phyloP scores from a whole-genome alignment of 495 filamentous ascomycete genomes.

The Talaromyces nanjingensis region DNA sequence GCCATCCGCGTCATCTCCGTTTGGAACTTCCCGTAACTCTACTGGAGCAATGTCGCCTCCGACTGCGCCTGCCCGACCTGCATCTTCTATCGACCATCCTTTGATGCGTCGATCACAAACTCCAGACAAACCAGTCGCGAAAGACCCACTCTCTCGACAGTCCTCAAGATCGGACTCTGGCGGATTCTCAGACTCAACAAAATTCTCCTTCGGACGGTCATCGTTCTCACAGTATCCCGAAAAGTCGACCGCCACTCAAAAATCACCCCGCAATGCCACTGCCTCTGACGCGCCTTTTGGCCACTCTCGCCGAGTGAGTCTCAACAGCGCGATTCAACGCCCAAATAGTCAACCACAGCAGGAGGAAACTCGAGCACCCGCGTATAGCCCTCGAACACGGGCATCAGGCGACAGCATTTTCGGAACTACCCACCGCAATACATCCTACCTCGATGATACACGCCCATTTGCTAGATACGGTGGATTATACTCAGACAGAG shows the following conservation, averaged over 20 bases:
- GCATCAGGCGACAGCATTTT: conserved; percentile 23
- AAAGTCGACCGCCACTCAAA: conserved; percentile 28
- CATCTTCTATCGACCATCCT: conserved; percentile 49
- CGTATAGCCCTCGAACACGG: conserved; percentile 35
- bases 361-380: conserved; percentile 27
- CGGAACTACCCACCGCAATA: conserved; percentile 15
- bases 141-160: conserved; percentile 24
- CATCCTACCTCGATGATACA: conserved; percentile 26
- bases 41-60: conserved; percentile 41
- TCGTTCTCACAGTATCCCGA: conserved; percentile 31
- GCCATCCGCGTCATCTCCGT: conserved; percentile 33
- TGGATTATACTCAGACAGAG: conserved; percentile 36
- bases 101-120: conserved; percentile 65
- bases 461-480: conserved; percentile 23
- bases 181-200: conserved; percentile 28
- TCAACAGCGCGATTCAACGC: conserved; percentile 32
- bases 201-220: conserved; percentile 26
- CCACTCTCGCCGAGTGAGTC: conserved; percentile 34
- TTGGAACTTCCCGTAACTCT: conserved; percentile 22
- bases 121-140: conserved; percentile 52
- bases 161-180: conserved; percentile 39
- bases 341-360: conserved; percentile 40
- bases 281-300: conserved; percentile 27
- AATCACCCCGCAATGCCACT: conserved; percentile 30
- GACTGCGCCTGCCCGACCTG: conserved; percentile 31